phyloP scores from a whole-genome alignment of 2,329 filamentous ascomycete genomes.

The Coleophoma cylindrospora region DNA sequence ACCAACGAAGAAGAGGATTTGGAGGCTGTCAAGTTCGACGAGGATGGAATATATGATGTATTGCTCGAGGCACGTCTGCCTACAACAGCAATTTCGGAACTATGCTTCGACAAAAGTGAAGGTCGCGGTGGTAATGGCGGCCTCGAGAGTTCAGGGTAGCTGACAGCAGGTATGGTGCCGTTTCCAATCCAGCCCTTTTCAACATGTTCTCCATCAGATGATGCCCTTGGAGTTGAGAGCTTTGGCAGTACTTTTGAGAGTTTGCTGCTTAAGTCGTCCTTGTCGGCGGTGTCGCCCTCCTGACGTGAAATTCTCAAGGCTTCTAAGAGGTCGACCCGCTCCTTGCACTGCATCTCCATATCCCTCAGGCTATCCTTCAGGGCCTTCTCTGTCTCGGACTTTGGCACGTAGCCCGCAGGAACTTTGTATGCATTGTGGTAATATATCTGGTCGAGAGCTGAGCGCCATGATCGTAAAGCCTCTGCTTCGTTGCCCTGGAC shows the following conservation, averaged over 20 bases:
- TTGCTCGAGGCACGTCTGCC: constrained; percentile 18
- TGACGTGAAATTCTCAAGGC: constrained; percentile 65
- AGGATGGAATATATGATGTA: constrained; percentile 7
- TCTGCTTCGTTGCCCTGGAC: constrained; percentile 81
- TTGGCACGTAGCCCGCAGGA: constrained; percentile 62
- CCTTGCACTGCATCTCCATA: constrained; percentile 87
- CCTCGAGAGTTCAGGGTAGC: constrained; percentile 76
- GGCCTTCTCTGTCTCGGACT: constrained; percentile 78
- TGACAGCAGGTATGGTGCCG: constrained; percentile 76
- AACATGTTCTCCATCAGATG: constrained; percentile 18
- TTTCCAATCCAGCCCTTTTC: constrained; percentile 65
- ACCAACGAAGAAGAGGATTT: constrained; percentile 12
- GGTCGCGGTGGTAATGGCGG: constrained; percentile 51
- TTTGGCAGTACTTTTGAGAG: constrained; percentile 24
- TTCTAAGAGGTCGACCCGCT: constrained; percentile 83
- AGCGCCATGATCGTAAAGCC: constrained; percentile 85
- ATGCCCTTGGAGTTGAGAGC: constrained; percentile 18
- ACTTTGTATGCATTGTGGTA: constrained; percentile 77
- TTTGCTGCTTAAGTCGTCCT: constrained; percentile 15
- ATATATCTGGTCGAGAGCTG: constrained; percentile 82
- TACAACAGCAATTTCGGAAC: constrained; percentile 41
- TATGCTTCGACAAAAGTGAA: constrained; percentile 38
- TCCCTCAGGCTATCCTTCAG: constrained; percentile 75
- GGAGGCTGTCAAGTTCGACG: constrained; percentile 11
- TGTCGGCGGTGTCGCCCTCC: constrained; percentile 28